These are phyloP conservation scores for Aquilaria sinensis DNA, from an alignment of 345 rosid species.

Conservation along the genomic window DNA sequence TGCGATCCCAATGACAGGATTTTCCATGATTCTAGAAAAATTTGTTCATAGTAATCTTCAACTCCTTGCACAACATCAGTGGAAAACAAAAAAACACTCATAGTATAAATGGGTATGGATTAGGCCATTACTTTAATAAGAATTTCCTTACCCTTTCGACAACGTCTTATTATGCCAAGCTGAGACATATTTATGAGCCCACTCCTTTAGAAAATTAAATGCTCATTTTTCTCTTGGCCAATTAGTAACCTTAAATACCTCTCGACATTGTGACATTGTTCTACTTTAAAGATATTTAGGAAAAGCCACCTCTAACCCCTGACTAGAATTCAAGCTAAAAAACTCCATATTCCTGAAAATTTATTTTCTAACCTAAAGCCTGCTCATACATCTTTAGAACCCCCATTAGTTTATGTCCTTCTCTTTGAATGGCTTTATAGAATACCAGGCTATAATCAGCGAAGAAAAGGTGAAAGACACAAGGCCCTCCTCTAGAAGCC, in stretches of 20 bases:
- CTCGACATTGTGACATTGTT: not conserved
- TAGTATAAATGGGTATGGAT: not conserved
- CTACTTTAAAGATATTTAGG: not conserved
- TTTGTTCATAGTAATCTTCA: too few relatives aligned
- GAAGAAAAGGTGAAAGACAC: not conserved
- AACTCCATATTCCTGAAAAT: not conserved
- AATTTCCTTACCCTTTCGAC: not conserved
- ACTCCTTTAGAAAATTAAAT: too few relatives aligned
- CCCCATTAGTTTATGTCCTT: not conserved
- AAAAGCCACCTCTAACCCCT: too few relatives aligned
- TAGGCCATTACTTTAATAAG: not conserved
- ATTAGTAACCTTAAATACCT: not conserved
- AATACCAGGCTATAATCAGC: not conserved
- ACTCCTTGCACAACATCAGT: not conserved
- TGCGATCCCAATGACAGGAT: too few relatives aligned
- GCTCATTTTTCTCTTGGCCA: not conserved
- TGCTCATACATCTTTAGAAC: not conserved
- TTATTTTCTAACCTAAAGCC: not conserved
- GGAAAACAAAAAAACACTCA: not conserved
- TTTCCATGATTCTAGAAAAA: too few relatives aligned
- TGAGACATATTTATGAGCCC: too few relatives aligned
- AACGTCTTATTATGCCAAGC: not conserved
- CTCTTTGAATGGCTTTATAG: not conserved
- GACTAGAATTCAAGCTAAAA: too few relatives aligned
- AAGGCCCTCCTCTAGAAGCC: not conserved